These are phyloP conservation scores for Selaginella tamariscina DNA, from an alignment of 75 land plant genomes.

Conservation along the genomic window DNA sequence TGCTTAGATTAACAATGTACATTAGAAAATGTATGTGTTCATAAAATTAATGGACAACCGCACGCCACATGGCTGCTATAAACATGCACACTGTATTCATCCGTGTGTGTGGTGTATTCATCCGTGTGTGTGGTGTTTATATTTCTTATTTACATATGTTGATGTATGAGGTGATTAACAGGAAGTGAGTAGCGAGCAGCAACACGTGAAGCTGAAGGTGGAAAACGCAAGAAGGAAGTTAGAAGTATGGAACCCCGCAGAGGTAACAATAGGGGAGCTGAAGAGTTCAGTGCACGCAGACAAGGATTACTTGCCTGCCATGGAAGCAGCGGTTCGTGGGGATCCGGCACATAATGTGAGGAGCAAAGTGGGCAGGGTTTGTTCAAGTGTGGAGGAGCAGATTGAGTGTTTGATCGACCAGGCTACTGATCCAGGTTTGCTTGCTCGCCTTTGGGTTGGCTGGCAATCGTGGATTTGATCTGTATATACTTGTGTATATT, in stretches of 20 bases:
- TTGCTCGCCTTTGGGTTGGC: conserved; percentile 34
- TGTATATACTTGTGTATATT: no score
- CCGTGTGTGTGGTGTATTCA: no score
- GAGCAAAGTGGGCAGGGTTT: conserved; percentile 24
- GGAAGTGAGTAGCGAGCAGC: conserved; percentile 21
- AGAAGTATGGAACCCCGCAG: conserved; percentile 44
- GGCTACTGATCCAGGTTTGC: conserved; percentile 38
- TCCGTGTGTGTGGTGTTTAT: no score
- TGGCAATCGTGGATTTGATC: conserved; percentile 46
- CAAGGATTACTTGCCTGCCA: conserved; percentile 27
- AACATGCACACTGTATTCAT: no score
- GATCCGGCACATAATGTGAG: conserved; percentile 22
- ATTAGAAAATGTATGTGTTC: no score
- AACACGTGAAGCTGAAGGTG: conserved; percentile 39
- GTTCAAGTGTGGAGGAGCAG: conserved; percentile 37
- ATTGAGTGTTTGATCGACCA: conserved; percentile 46
- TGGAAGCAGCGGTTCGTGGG: conserved; percentile 32
- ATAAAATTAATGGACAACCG: no score
- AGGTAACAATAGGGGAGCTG: conserved; percentile 32
- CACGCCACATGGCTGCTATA: no score
- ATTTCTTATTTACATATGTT: no score
- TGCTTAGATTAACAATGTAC: no score
- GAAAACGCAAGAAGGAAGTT: conserved; percentile 39
- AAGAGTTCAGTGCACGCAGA: conserved; percentile 34
- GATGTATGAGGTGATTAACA: no score